phyloP scores from a whole-genome alignment of 768 basidiomycete genomes.

The Pholiota conissans region DNA sequence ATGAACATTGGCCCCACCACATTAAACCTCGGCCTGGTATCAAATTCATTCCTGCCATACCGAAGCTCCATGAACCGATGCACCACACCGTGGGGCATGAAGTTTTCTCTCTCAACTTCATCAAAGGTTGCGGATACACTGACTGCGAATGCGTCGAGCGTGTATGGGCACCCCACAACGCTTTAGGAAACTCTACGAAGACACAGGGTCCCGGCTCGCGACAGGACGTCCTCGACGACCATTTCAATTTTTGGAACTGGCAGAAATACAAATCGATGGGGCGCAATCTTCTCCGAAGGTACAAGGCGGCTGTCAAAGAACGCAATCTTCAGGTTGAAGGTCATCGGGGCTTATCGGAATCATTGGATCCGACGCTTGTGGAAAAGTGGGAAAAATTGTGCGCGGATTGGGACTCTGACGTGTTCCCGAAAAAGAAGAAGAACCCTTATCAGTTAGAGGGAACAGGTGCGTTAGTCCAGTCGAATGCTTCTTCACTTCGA shows the following conservation, averaged over 20 bases:
- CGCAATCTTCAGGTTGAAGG: slow-evolving; percentile 14
- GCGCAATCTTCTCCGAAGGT: neutral
- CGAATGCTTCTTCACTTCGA: too few relatives aligned
- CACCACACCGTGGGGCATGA: slow-evolving; percentile 23
- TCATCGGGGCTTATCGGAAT: slow-evolving; percentile 2
- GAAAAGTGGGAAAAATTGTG: slow-evolving; percentile 2
- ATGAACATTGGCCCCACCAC: neutral
- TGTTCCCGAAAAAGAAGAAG: neutral
- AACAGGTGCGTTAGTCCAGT: neutral
- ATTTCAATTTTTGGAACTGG: slow-evolving; percentile 25
- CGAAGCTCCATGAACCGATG: slow-evolving; percentile 29
- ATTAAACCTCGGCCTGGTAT: neutral
- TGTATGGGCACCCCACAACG: slow-evolving; percentile 29
- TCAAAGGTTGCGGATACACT: slow-evolving; percentile 21
- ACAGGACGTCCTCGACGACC: slow-evolving; percentile 9
- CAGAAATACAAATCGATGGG: slow-evolving; percentile 16
- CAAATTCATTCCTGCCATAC: slow-evolving; percentile 16
- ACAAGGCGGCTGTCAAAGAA: slow-evolving; percentile 5
- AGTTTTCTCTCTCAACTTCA: slow-evolving; percentile 25
- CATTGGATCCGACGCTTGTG: neutral
- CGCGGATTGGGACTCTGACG: slow-evolving; percentile 1
- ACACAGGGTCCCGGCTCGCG: too few relatives aligned
- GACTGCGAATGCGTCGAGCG: slow-evolving; percentile 35
- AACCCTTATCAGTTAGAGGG: slow-evolving; percentile 1
- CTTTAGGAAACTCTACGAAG: slow-evolving; percentile 25